phyloP scores from a whole-genome alignment of 129 eudicot species.

The Pseudognaphalium luteoalbum region DNA sequence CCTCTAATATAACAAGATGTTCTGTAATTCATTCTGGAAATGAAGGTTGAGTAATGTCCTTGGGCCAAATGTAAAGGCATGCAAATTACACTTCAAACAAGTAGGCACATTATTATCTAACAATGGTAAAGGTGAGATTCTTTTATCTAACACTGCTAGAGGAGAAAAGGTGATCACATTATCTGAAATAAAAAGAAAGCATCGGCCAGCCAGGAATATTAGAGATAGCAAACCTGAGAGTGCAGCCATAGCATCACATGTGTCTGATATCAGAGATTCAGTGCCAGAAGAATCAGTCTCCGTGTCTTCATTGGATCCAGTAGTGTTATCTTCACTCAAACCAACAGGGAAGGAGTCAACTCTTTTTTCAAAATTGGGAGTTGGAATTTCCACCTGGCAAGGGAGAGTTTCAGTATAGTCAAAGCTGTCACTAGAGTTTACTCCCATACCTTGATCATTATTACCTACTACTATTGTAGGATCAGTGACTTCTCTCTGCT shows the following conservation, averaged over 20 bases:
- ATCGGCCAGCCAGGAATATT: background rate
- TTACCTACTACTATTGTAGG: background rate
- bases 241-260: conserved; percentile 57
- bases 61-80: background rate
- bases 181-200: conserved; percentile 17
- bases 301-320: conserved; percentile 85
- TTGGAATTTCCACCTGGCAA: conserved; percentile 39
- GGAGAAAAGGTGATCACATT: background rate
- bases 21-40: background rate
- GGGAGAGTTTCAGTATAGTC: conserved; percentile 31
- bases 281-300: conserved; percentile 96
- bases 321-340: conserved; percentile 46
- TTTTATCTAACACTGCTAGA: no score
- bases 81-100: background rate
- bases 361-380: conserved; percentile 43
- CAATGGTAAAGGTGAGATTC: no score
- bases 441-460: conserved; percentile 31
- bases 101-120: background rate
- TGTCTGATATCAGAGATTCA: conserved; percentile 68
- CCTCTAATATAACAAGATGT: conserved; percentile 9
- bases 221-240: conserved; percentile 59
- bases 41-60: background rate
- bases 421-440: conserved; percentile 24
- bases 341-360: conserved; percentile 33
- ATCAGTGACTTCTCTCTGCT: conserved; percentile 32